A percentile compares a stretch with the other conserved stretches of the same genome.
Evolutionary conservation across 2,329 filamentous ascomycete genomes (phyloP).

Genomic region (Catunica adiposa): DNA sequence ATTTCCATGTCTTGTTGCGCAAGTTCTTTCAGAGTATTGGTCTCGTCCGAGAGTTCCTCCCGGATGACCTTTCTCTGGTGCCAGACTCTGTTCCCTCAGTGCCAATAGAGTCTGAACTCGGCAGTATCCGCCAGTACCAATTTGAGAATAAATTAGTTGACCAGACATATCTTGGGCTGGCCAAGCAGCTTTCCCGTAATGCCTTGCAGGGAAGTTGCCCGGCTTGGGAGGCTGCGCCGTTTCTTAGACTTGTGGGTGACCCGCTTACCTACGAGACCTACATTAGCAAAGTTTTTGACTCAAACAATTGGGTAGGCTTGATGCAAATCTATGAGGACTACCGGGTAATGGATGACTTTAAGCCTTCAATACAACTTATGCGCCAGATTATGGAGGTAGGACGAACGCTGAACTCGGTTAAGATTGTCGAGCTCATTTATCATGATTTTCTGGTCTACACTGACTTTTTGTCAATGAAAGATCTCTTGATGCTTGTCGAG

Average conservation of each 20-base stretch:
- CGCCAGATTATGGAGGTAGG: neutral
- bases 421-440: neutral
- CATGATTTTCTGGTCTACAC: conserved; percentile 8
- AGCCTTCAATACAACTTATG: conserved; percentile 3
- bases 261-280: conserved; percentile 5
- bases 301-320: neutral
- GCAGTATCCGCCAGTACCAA: conserved; percentile 10
- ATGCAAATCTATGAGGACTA: neutral
- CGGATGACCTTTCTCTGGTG: conserved; percentile 1
- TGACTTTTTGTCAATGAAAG: neutral
- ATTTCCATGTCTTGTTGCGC: conserved; percentile 5
- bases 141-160: conserved; percentile 6
- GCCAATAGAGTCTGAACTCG: conserved; percentile 1
- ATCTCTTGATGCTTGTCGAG: conserved; percentile 4
- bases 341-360: conserved; percentile 1
- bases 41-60: neutral
- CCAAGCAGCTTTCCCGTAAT: conserved; percentile 5
- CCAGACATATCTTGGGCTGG: conserved; percentile 10
- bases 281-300: neutral
- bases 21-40: conserved; percentile 7
- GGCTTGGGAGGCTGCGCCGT: conserved; percentile 5
- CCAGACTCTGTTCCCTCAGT: neutral
- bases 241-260: neutral
- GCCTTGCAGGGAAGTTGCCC: conserved; percentile 4
- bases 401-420: neutral